A percentile compares a stretch with the other conserved stretches of the same genome.
phyloP scores from a whole-genome alignment of 352 stramenopile species.

The Phytophthora sp. region DNA sequence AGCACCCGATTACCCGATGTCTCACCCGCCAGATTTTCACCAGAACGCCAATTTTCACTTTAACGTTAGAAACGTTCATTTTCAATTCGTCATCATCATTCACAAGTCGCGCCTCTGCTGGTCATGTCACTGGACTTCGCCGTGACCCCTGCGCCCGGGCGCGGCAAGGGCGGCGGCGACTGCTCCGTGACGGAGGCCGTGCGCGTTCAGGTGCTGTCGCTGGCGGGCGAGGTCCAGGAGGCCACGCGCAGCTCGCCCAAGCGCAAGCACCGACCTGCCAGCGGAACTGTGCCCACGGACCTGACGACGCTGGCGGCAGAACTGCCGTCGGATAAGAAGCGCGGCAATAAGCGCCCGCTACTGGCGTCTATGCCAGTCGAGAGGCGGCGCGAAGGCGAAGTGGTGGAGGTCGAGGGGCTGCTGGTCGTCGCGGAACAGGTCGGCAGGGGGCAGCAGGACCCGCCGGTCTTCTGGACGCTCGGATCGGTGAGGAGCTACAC shows the following conservation, averaged over 20 bases:
- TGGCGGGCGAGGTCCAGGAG: slow-evolving; percentile 14
- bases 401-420: slow-evolving; percentile 54
- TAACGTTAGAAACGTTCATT: slow-evolving; percentile 18
- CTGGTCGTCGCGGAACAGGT: slow-evolving; percentile 59
- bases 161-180: neutral
- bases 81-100: slow-evolving; percentile 31
- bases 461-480: slow-evolving; percentile 44
- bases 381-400: slow-evolving; percentile 36
- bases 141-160: slow-evolving; percentile 8
- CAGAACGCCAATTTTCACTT: slow-evolving; percentile 3
- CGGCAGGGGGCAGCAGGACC: slow-evolving; percentile 14
- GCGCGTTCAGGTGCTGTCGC: slow-evolving; percentile 49
- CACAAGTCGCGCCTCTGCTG: slow-evolving; percentile 32
- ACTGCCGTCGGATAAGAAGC: slow-evolving; percentile 32
- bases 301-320: slow-evolving; percentile 15
- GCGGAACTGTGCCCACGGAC: slow-evolving; percentile 19
- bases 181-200: slow-evolving; percentile 30
- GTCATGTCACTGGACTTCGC: slow-evolving; percentile 30
- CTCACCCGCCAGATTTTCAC: slow-evolving; percentile 12
- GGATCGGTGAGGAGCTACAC: slow-evolving; percentile 44
- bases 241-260: slow-evolving; percentile 26
- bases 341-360: slow-evolving; percentile 51
- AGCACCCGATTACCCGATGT: too few species aligned
- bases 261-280: slow-evolving; percentile 32
- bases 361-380: slow-evolving; percentile 26